Conservation (phyloP, 148 eudicot genomes). For the Amaranthus hypochondriacus region DNA sequence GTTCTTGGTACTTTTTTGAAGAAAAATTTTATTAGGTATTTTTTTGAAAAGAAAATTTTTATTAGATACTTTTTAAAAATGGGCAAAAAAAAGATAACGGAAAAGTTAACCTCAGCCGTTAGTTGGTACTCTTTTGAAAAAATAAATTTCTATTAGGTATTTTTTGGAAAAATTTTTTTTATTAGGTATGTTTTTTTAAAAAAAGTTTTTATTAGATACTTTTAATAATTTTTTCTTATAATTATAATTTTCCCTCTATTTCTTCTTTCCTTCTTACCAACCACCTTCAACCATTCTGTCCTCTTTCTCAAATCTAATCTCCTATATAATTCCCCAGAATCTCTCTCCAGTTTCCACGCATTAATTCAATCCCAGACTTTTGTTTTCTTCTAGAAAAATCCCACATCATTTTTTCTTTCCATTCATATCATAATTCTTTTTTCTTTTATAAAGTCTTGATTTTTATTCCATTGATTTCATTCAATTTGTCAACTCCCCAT, state of each 20-base stretch:
- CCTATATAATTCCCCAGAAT: constrained; percentile 14
- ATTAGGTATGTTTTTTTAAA: too few species aligned
- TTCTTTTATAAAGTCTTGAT: neutral
- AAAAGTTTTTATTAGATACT: too few species aligned
- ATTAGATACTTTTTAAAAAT: too few species aligned
- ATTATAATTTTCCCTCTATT: too few species aligned
- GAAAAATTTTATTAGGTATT: too few species aligned
- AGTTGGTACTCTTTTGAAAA: too few species aligned
- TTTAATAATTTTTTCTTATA: too few species aligned
- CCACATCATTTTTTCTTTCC: neutral
- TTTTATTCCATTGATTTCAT: neutral
- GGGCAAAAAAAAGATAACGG: too few species aligned
- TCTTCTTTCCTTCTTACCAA: neutral
- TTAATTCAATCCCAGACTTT: neutral
- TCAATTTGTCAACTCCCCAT: too few species aligned
- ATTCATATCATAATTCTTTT: neutral
- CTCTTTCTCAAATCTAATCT: neutral
- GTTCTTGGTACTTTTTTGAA: too few species aligned
- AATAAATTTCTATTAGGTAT: neutral
- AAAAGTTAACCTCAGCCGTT: too few species aligned
- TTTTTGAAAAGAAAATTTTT: too few species aligned
- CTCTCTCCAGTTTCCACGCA: constrained; percentile 7
- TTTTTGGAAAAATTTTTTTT: neutral
- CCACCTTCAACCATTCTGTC: constrained; percentile 12
- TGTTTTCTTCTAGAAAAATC: neutral